Conservation (phyloP, 805 yeast genomes). For the Teunomyces stri region DNA sequence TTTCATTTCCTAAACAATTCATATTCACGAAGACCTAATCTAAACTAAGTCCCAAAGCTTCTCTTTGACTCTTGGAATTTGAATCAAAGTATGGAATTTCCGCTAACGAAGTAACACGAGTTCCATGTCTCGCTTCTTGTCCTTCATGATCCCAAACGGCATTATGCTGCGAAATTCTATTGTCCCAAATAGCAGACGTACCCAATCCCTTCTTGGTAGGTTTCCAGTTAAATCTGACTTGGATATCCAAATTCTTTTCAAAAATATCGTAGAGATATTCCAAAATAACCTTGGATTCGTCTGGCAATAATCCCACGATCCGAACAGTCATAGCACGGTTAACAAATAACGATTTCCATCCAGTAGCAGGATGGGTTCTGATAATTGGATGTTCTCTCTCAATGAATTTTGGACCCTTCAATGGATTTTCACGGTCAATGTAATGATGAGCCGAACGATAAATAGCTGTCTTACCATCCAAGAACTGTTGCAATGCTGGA, state of each 20-base stretch:
- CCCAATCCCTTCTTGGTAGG: slow-evolving; percentile 14
- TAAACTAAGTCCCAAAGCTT: slow-evolving; percentile 42
- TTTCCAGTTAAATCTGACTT: slow-evolving; percentile 18
- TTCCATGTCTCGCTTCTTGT: slow-evolving; percentile 48
- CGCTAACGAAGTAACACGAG: slow-evolving; percentile 50
- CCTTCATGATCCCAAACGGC: slow-evolving; percentile 54
- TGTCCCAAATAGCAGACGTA: slow-evolving; percentile 56
- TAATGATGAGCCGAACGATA: slow-evolving; percentile 41
- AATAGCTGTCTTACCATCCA: slow-evolving; percentile 52
- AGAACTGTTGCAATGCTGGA: slow-evolving; percentile 47
- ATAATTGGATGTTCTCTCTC: slow-evolving; percentile 31
- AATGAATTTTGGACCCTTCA: slow-evolving; percentile 26
- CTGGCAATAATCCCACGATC: slow-evolving; percentile 29
- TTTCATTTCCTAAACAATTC: neutral
- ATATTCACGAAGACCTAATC: slow-evolving; percentile 10
- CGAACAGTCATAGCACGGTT: slow-evolving; percentile 30
- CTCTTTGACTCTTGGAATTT: slow-evolving; percentile 51
- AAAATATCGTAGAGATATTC: slow-evolving; percentile 12
- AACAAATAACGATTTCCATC: slow-evolving; percentile 31
- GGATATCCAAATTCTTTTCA: slow-evolving; percentile 18
- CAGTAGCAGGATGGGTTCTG: slow-evolving; percentile 34
- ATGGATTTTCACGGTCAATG: slow-evolving; percentile 33
- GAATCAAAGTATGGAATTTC: slow-evolving; percentile 53
- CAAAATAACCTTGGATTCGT: slow-evolving; percentile 18
- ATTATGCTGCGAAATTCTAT: slow-evolving; percentile 52